Percentiles rank a stretch among this genome's conserved stretches.
Evolutionary conservation across 345 rosid genomes (phyloP).

Genomic region (Luvunga scandens): DNA sequence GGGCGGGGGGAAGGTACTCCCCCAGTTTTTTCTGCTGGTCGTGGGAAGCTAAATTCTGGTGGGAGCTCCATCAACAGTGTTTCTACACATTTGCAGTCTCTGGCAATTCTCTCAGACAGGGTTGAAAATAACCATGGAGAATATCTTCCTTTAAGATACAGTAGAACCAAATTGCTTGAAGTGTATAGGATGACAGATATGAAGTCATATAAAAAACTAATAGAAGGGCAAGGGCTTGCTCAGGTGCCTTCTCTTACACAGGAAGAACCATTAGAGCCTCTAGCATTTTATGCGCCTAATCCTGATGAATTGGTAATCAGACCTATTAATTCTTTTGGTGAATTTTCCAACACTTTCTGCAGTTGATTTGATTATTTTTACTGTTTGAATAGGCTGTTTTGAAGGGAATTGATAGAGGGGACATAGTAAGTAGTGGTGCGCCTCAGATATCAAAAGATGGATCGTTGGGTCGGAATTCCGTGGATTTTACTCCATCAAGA

Average conservation of each 20-base stretch:
- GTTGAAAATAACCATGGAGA: slow-evolving; percentile 58
- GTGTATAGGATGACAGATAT: slow-evolving; percentile 64
- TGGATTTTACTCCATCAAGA: slow-evolving; percentile 53
- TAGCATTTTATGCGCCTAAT: slow-evolving; percentile 71
- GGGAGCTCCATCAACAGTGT: slow-evolving; percentile 41
- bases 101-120: slow-evolving; percentile 41
- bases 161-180: slow-evolving; percentile 78
- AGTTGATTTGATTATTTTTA: slow-evolving; percentile 16
- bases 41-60: slow-evolving; percentile 57
- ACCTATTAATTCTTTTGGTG: slow-evolving; percentile 4
- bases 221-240: slow-evolving; percentile 57
- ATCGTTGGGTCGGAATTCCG: slow-evolving; percentile 42
- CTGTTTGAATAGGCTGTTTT: slow-evolving; percentile 51
- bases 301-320: slow-evolving; percentile 72
- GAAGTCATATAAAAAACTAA: slow-evolving; percentile 33
- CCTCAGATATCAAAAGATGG: slow-evolving; percentile 76
- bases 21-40: slow-evolving; percentile 56
- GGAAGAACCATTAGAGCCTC: slow-evolving; percentile 71
- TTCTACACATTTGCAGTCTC: slow-evolving; percentile 43
- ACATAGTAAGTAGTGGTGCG: slow-evolving; percentile 75
- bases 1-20: slow-evolving; percentile 63
- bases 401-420: slow-evolving; percentile 84
- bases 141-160: slow-evolving; percentile 51
- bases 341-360: slow-evolving; percentile 16
- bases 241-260: slow-evolving; percentile 71